Conservation (phyloP, 345 rosid genomes). For the Gossypium longicalyx region DNA sequence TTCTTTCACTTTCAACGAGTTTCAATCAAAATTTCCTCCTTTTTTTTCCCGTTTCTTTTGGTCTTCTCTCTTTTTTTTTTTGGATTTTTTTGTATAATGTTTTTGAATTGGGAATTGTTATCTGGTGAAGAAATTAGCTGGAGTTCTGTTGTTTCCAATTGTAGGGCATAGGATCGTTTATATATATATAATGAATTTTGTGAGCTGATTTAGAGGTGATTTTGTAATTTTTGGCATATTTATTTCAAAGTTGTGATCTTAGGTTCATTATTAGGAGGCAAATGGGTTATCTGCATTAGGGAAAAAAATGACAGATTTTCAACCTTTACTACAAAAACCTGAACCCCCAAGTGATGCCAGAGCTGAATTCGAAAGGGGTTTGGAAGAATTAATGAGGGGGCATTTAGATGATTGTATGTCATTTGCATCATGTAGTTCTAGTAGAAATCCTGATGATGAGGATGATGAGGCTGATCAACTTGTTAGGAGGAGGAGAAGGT, state of each 20-base stretch:
- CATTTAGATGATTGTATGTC: conserved; percentile 77
- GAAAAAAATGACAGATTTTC: conserved; percentile 64
- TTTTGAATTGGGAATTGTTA: conserved; percentile 10
- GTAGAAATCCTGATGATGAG: conserved; percentile 54
- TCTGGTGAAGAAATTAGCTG: conserved; percentile 35
- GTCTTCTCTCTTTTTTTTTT: background rate
- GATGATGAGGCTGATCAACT: conserved; percentile 79
- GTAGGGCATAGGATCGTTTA: conserved; percentile 4
- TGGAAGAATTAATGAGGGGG: conserved; percentile 94
- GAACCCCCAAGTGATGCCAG: conserved; percentile 57
- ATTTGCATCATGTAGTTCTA: conserved; percentile 78
- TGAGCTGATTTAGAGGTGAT: conserved; percentile 6
- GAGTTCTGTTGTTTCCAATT: conserved; percentile 11
- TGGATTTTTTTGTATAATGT: background rate
- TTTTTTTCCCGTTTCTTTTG: background rate
- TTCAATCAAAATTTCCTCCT: background rate
- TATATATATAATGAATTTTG: background rate
- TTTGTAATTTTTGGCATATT: conserved; percentile 1
- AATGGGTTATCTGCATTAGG: conserved; percentile 1
- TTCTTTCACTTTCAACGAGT: background rate
- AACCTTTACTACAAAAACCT: conserved; percentile 63
- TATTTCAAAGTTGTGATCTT: background rate
- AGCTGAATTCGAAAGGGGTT: conserved; percentile 65
- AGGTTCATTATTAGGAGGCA: background rate
- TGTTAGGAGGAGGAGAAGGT: conserved; percentile 77